These are phyloP conservation scores for Pseudogymnoascus sp. DNA, from an alignment of 2,329 filamentous ascomycete species.

Conservation along the genomic window DNA sequence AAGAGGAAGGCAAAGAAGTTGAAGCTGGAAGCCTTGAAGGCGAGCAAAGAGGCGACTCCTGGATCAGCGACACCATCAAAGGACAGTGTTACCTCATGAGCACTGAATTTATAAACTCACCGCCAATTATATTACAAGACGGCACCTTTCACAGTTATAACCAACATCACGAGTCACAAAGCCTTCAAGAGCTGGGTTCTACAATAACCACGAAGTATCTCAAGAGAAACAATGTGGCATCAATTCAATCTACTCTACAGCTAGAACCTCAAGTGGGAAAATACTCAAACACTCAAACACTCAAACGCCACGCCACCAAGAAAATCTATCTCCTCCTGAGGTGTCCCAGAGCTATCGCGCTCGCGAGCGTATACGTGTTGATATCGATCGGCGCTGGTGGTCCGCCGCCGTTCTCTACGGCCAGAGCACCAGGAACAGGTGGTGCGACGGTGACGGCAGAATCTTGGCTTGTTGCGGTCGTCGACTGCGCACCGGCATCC, in stretches of 20 bases:
- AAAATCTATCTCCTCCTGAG: constrained; percentile 14
- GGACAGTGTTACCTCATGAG: neutral
- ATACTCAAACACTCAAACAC: constrained; percentile 6
- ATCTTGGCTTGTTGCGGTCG: neutral
- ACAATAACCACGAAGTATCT: neutral
- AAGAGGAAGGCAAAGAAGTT: constrained; percentile 53
- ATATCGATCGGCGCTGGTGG: constrained; percentile 20
- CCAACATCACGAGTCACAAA: neutral
- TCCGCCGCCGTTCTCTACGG: constrained; percentile 9
- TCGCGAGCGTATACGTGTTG: constrained; percentile 23
- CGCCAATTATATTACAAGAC: neutral
- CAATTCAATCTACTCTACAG: constrained; percentile 8
- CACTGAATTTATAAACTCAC: neutral
- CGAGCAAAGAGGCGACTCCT: constrained; percentile 12
- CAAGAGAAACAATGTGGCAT: neutral
- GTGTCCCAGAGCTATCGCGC: constrained; percentile 23
- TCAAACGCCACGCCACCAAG: constrained; percentile 10
- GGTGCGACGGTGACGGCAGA: constrained; percentile 8
- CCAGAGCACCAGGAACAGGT: constrained; percentile 9
- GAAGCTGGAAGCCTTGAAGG: constrained; percentile 39
- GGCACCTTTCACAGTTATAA: neutral
- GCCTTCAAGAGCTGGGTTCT: neutral
- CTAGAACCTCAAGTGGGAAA: constrained; percentile 6
- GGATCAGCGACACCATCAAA: constrained; percentile 1
- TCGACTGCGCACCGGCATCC: neutral